phyloP scores from a whole-genome alignment of 176 grass and related monocot genomes.

The Hyparrhenia diplandra region DNA sequence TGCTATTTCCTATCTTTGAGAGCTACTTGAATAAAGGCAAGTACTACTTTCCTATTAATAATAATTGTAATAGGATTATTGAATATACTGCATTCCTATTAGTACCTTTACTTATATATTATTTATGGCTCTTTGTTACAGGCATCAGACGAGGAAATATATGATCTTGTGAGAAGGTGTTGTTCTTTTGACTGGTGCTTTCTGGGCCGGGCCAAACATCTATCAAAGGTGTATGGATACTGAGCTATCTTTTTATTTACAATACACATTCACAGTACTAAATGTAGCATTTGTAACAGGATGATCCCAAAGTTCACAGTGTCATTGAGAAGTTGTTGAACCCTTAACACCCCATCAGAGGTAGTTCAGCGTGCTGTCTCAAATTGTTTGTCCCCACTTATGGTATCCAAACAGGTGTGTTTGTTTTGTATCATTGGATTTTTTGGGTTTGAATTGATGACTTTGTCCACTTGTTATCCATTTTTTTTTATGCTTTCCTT shows the following conservation, averaged over 20 bases:
- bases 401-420: slow-evolving; percentile 81
- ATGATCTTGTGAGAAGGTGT: slow-evolving; percentile 98
- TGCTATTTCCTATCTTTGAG: slow-evolving; percentile 98
- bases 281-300: slow-evolving; percentile 52
- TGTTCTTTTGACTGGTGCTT: slow-evolving; percentile 96
- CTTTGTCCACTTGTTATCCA: not conserved
- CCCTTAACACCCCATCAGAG: slow-evolving; percentile 93
- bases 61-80: not conserved
- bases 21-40: slow-evolving; percentile 99
- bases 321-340: slow-evolving; percentile 95
- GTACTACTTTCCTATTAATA: slow-evolving; percentile 4
- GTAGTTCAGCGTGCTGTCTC: slow-evolving; percentile 94
- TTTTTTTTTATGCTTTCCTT: not conserved
- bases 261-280: slow-evolving; percentile 14
- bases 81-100: not conserved
- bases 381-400: slow-evolving; percentile 89
- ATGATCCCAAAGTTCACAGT: slow-evolving; percentile 97
- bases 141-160: slow-evolving; percentile 94
- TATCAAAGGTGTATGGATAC: slow-evolving; percentile 63
- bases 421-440: slow-evolving; percentile 15
- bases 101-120: slow-evolving; percentile 10
- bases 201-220: slow-evolving; percentile 98
- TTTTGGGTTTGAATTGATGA: slow-evolving; percentile 1
- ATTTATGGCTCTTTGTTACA: slow-evolving; percentile 17
- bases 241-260: slow-evolving; percentile 24